phyloP scores from a whole-genome alignment of 768 basidiomycete genomes.

The Pleurotus tuber-regium region DNA sequence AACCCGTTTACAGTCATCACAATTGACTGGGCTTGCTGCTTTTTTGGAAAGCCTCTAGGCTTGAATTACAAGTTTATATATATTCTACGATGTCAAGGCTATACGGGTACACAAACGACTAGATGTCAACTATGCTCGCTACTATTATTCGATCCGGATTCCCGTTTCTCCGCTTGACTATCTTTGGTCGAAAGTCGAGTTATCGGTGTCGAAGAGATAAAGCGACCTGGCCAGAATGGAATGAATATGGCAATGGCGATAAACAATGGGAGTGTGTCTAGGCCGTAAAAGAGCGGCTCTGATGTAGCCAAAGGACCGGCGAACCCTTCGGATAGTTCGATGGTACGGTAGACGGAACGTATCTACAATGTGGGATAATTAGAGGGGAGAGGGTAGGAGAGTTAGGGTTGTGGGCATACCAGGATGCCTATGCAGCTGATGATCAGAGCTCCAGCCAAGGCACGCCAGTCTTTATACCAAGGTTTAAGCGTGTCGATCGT shows the following conservation, averaged over 20 bases:
- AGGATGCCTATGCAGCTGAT: conserved; percentile 63
- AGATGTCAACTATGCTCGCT: conserved; percentile 1
- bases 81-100: too few species aligned
- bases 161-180: neutral
- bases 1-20: conserved; percentile 26
- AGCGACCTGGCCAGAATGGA: conserved; percentile 65
- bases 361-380: conserved; percentile 33
- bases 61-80: too few species aligned
- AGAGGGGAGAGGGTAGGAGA: neutral
- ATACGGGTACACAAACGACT: conserved; percentile 11
- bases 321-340: conserved; percentile 66
- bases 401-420: conserved; percentile 32
- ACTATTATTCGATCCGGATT: neutral
- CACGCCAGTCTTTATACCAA: conserved; percentile 60
- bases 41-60: conserved; percentile 48
- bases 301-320: conserved; percentile 52
- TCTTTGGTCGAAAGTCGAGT: neutral
- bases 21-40: conserved; percentile 44
- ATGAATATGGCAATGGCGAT: conserved; percentile 55
- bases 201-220: conserved; percentile 28
- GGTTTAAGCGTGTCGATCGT: conserved; percentile 28
- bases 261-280: conserved; percentile 65
- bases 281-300: conserved; percentile 62
- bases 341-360: conserved; percentile 59
- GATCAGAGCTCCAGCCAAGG: conserved; percentile 46